A percentile compares a stretch with the other conserved stretches of the same genome.
Evolutionary conservation across 2,329 filamentous ascomycete genomes (phyloP).

Genomic region (Knufia fluminis): DNA sequence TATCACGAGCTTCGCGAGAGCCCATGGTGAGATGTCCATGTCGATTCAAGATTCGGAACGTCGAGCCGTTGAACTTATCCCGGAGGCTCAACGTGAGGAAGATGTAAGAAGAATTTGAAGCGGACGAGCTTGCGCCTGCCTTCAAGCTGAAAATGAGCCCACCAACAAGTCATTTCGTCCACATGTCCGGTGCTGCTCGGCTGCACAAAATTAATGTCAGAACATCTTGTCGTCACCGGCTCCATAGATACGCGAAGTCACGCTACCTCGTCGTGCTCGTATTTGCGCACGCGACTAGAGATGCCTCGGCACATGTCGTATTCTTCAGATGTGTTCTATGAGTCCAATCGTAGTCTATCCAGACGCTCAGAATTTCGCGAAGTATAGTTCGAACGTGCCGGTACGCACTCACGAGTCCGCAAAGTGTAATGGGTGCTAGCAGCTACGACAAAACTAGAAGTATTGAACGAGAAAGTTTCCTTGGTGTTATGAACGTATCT

Average conservation of each 20-base stretch:
- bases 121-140: background rate
- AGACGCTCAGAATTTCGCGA: no score
- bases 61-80: no score
- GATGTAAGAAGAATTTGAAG: background rate
- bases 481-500: no score
- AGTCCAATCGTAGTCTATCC: background rate
- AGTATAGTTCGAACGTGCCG: no score
- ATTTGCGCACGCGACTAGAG: background rate
- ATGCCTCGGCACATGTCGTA: background rate
- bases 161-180: background rate
- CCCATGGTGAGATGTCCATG: slow-evolving; percentile 28
- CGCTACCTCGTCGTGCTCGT: no score
- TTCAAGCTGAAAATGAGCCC: background rate
- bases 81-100: no score
- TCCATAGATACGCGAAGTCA: background rate
- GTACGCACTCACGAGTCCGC: no score
- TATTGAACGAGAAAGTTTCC: no score
- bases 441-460: no score
- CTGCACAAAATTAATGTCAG: background rate
- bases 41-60: no score
- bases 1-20: slow-evolving; percentile 31
- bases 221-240: background rate
- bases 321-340: background rate
- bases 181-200: background rate
- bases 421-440: no score